Percentiles rank a stretch among this genome's conserved stretches.
Evolutionary conservation across 2,329 filamentous ascomycete genomes (phyloP).

Genomic region (Drechmeria coniospora): DNA sequence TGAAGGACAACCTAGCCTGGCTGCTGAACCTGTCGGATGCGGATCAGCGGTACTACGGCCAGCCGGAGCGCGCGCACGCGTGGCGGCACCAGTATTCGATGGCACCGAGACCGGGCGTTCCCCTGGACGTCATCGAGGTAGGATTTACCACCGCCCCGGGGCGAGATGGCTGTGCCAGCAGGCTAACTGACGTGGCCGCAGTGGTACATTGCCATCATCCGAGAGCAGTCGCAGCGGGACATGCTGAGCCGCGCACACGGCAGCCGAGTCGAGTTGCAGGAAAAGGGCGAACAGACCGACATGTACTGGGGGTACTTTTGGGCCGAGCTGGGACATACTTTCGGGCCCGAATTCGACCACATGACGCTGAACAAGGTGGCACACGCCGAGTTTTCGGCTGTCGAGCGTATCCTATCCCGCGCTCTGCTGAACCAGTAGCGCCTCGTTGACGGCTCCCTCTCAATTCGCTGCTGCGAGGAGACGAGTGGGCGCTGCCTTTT

Average conservation of each 20-base stretch:
- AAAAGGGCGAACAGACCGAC: conserved; percentile 17
- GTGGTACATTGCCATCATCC: conserved; percentile 43
- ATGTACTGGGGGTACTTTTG: conserved; percentile 38
- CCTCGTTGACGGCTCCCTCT: neutral
- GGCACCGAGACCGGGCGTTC: conserved; percentile 29
- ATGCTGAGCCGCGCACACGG: conserved; percentile 23
- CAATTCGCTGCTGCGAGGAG: neutral
- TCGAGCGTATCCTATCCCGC: conserved; percentile 33
- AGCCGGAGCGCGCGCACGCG: conserved; percentile 29
- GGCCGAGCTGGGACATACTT: conserved; percentile 27
- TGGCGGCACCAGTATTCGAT: conserved; percentile 40
- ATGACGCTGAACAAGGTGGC: conserved; percentile 33
- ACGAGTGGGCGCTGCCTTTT: too few species aligned
- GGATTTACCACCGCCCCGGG: conserved; percentile 7
- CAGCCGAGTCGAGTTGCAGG: conserved; percentile 23
- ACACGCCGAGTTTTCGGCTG: conserved; percentile 28
- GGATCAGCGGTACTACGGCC: conserved; percentile 23
- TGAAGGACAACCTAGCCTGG: conserved; percentile 43
- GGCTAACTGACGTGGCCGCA: conserved; percentile 11
- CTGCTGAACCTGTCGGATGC: conserved; percentile 20
- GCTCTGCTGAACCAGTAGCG: conserved; percentile 13
- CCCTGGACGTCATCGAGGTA: conserved; percentile 41
- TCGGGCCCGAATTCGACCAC: conserved; percentile 26
- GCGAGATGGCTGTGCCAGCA: conserved; percentile 2
- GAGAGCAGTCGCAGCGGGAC: conserved; percentile 31